phyloP scores from a whole-genome alignment of 169 alveolate species.

The Plasmodium inui region DNA sequence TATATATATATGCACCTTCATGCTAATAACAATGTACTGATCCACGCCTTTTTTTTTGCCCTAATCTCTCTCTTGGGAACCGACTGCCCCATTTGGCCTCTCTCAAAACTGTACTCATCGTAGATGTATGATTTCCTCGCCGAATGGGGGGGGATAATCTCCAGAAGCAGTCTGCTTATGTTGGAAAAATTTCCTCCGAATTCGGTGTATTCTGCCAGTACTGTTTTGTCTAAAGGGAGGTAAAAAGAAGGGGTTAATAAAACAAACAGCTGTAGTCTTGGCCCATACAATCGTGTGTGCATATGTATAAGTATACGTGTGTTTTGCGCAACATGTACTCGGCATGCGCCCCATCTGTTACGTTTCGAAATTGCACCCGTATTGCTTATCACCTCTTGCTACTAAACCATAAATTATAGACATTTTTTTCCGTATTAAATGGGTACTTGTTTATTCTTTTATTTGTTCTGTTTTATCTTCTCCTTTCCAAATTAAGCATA shows the following conservation, averaged over 20 bases:
- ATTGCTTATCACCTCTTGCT: conserved; percentile 68
- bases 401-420: conserved; percentile 75
- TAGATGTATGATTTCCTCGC: conserved; percentile 70
- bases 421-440: conserved; percentile 41
- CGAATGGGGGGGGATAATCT: conserved; percentile 70
- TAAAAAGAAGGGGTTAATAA: not conserved
- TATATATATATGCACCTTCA: not conserved
- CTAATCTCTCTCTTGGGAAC: not conserved
- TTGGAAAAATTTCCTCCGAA: conserved; percentile 73
- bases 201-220: conserved; percentile 74
- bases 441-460: conserved; percentile 9
- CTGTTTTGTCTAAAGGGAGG: conserved; percentile 48
- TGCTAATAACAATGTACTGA: not conserved
- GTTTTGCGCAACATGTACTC: not conserved
- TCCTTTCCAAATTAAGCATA: not conserved
- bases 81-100: not conserved
- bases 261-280: not conserved
- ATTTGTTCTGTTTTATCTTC: not conserved
- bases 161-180: conserved; percentile 70
- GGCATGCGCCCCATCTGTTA: not conserved
- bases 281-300: not conserved
- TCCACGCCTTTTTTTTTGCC: not conserved
- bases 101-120: conserved; percentile 41
- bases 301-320: not conserved
- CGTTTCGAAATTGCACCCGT: not conserved